These are phyloP conservation scores for Penicillium sp. DNA, from an alignment of 2,329 filamentous ascomycete species.

Conservation along the genomic window DNA sequence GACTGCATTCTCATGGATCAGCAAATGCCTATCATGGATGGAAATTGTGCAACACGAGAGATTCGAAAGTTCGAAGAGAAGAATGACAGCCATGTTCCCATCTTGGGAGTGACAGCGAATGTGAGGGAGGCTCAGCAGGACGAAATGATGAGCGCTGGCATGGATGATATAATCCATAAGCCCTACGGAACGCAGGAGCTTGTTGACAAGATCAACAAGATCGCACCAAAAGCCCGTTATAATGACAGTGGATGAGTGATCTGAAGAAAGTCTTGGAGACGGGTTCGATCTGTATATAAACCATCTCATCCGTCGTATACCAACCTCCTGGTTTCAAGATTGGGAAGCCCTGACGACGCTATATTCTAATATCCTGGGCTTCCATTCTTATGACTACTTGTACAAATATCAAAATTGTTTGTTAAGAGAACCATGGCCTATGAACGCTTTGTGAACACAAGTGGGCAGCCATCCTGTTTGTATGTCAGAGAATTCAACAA, in stretches of 20 bases:
- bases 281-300: neutral
- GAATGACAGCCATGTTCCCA: constrained; percentile 41
- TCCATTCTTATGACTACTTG: neutral
- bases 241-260: neutral
- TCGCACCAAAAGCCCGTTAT: constrained; percentile 26
- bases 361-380: neutral
- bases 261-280: neutral
- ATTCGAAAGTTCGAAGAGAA: constrained; percentile 69
- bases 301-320: neutral
- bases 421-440: neutral
- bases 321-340: neutral
- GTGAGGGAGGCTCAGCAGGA: constrained; percentile 73
- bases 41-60: constrained; percentile 68
- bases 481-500: constrained; percentile 2
- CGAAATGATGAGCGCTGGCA: constrained; percentile 70
- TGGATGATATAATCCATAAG: constrained; percentile 78
- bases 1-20: constrained; percentile 77
- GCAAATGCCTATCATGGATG: constrained; percentile 84
- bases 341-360: neutral
- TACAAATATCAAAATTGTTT: neutral
- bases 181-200: constrained; percentile 76
- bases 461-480: constrained; percentile 37
- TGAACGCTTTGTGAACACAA: constrained; percentile 39
- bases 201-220: constrained; percentile 65
- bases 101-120: constrained; percentile 64